Evolutionary conservation across 306 rosid genomes (phyloP).

Genomic region (Vigna trinervia): DNA sequence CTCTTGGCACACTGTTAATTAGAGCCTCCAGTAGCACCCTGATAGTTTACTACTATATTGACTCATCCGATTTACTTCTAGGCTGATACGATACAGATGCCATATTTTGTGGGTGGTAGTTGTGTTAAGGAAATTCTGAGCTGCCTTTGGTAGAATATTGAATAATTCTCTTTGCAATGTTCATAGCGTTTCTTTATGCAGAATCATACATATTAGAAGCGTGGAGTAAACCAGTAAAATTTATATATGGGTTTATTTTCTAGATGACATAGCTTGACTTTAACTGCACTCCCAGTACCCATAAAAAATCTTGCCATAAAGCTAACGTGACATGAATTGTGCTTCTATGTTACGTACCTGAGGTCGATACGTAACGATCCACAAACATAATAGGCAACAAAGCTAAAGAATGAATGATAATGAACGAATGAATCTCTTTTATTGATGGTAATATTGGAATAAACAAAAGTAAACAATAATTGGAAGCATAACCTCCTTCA

Average conservation of each 20-base stretch:
- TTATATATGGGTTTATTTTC: slow-evolving; percentile 22
- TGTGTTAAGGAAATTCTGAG: slow-evolving; percentile 7
- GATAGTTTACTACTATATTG: neutral
- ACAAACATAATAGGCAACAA: too few relatives aligned
- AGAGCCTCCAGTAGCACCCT: neutral
- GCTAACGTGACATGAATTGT: neutral
- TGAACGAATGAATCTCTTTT: too few relatives aligned
- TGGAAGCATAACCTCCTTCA: too few relatives aligned
- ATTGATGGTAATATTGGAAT: too few relatives aligned
- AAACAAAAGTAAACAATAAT: too few relatives aligned
- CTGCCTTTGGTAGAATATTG: slow-evolving; percentile 15
- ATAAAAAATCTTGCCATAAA: slow-evolving; percentile 2
- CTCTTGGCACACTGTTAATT: neutral
- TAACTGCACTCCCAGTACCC: neutral
- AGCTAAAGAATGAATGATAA: too few relatives aligned
- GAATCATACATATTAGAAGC: slow-evolving; percentile 26
- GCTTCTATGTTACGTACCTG: too few relatives aligned
- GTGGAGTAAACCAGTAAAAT: slow-evolving; percentile 1
- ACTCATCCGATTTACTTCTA: neutral
- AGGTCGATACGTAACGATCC: too few relatives aligned
- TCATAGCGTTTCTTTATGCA: slow-evolving; percentile 20
- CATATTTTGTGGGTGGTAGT: slow-evolving; percentile 11
- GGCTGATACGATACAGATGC: neutral
- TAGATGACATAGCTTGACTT: slow-evolving; percentile 18
- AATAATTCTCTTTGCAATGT: slow-evolving; percentile 15